These are phyloP conservation scores for Lagenidium sp. DNA, from an alignment of 352 stramenopile species.

Conservation along the genomic window DNA sequence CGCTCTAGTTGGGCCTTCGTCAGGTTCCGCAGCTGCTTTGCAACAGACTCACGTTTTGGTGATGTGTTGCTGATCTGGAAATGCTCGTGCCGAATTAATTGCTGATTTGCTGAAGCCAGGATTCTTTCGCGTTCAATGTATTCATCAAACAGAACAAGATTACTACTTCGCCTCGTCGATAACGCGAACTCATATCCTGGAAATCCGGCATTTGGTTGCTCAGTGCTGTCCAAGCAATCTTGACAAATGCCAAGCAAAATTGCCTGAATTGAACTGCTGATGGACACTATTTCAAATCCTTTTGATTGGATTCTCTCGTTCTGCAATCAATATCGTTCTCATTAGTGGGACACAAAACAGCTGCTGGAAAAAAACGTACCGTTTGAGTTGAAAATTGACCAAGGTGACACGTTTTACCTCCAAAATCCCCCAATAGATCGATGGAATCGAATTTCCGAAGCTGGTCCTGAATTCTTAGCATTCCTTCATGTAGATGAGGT, in stretches of 20 bases:
- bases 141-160: constrained; percentile 44
- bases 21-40: no score
- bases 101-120: constrained; percentile 37
- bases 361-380: constrained; percentile 14
- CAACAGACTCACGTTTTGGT: no score
- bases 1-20: no score
- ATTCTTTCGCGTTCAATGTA: constrained; percentile 39
- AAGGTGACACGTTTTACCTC: constrained; percentile 21
- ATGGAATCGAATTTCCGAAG: constrained; percentile 18
- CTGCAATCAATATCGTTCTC: no score
- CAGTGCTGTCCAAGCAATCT: constrained; percentile 24
- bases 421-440: constrained; percentile 39
- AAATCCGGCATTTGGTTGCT: constrained; percentile 27
- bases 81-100: constrained; percentile 39
- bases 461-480: constrained; percentile 23
- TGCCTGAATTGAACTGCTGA: constrained; percentile 23
- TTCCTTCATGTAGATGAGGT: constrained; percentile 18
- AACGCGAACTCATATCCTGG: constrained; percentile 41
- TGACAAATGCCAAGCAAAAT: constrained; percentile 28
- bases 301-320: constrained; percentile 10
- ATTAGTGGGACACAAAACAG: neutral
- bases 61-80: constrained; percentile 30
- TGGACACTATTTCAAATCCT: constrained; percentile 13
- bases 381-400: constrained; percentile 22
- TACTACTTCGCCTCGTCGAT: constrained; percentile 50